phyloP scores from a whole-genome alignment of 495 filamentous ascomycete genomes.

The Chaetomidium leptoderma region DNA sequence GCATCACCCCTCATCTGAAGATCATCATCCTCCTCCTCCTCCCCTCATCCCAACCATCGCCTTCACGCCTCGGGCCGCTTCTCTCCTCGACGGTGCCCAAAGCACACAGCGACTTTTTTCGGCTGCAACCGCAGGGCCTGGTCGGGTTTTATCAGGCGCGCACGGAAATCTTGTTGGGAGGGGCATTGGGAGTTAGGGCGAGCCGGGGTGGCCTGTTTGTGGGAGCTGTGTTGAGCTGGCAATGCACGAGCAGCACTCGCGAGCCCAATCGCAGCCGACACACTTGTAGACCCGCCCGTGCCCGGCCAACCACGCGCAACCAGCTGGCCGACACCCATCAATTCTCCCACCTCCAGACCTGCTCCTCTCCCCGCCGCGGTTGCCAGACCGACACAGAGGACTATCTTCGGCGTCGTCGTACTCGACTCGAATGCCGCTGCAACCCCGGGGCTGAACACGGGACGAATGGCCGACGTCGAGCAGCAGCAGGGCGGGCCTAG shows the following conservation, averaged over 20 bases:
- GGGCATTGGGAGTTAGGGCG: neutral
- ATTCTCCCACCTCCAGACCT: slow-evolving; percentile 21
- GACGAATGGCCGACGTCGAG: slow-evolving; percentile 43
- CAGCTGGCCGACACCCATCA: slow-evolving; percentile 28
- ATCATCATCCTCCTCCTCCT: neutral
- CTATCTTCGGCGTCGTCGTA: slow-evolving; percentile 1
- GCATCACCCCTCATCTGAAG: slow-evolving; percentile 10
- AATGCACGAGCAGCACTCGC: slow-evolving; percentile 17
- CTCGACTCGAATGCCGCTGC: slow-evolving; percentile 15
- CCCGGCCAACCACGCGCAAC: slow-evolving; percentile 33
- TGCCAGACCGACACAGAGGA: slow-evolving; percentile 12
- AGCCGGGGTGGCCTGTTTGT: slow-evolving; percentile 2
- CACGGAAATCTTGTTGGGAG: neutral
- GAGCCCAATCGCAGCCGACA: slow-evolving; percentile 30
- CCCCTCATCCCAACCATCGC: neutral
- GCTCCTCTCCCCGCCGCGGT: slow-evolving; percentile 7
- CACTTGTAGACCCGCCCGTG: slow-evolving; percentile 16
- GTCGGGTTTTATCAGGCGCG: slow-evolving; percentile 14
- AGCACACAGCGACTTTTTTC: neutral
- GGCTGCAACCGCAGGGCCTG: neutral
- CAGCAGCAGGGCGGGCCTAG: slow-evolving; percentile 29
- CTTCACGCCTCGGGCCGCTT: neutral
- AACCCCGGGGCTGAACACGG: slow-evolving; percentile 34
- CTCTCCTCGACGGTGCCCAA: slow-evolving; percentile 8
- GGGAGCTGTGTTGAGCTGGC: slow-evolving; percentile 20